Base-by-base conservation (phyloP, 208 protist genomes). In the Trypanosoma cruzi region DNA sequence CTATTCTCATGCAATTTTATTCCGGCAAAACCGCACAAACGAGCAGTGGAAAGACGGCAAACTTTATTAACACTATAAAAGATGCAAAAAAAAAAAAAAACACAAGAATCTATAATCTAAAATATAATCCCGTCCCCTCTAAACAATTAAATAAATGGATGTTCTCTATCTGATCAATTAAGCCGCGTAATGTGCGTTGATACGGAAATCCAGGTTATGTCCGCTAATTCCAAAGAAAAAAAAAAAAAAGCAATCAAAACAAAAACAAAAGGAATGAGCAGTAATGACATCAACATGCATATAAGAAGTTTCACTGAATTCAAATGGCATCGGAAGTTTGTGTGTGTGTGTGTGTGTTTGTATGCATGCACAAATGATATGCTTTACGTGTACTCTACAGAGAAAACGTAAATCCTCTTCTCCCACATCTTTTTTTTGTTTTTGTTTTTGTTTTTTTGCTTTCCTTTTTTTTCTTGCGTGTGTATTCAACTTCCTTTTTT, bases 181-280 rank as follows among this genome's bases (percentile, higher is more conserved):
- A 40, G 11, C 36, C 36, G 36, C 36, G 36, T 40, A 40, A 40
- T 13, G 11, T 40, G 36, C 11, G 11, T 40, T 11, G 36, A 40
- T 40, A 40, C 36, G 11, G 36, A 40, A 11, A 40, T 40, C 36
- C 4, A 40, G 7, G 36, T 4, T 13, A 40, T 40, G 36, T 11
- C 11, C 36, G 36, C 11, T 40, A 40, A 13, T 40, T 40, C 36
- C 36, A 4, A 62, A 28, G 29, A 64, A 8, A 11, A 34, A 34
- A 53, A 54, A 64, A 34, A 36, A 64, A 53, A 53, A 64, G 50
- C 31, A 50, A 34, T 34, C 2, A 53, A 26, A n/a, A 64, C 1
- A 34, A 18, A 54, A 18, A 4, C n/a, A n/a, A n/a, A n/a, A n/a
- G n/a, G n/a, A n/a, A n/a, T n/a, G n/a, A n/a, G n/a, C n/a, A n/a